Conservation (phyloP, 805 yeast species). For the Starmerella apicola region DNA sequence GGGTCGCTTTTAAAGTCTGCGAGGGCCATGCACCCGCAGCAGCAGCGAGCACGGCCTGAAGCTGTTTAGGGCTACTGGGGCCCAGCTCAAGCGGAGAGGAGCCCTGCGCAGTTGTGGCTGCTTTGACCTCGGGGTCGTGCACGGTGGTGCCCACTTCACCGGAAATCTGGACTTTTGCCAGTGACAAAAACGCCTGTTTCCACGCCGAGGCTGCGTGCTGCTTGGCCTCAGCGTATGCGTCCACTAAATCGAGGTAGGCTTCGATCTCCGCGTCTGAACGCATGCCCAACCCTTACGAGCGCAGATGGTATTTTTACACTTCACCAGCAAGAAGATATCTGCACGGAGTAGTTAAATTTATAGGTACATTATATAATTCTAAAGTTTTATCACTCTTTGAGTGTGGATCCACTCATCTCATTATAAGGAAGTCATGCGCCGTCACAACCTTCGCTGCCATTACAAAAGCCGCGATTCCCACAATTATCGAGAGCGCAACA, state of each 20-base stretch:
- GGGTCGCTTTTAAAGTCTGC: slow-evolving; percentile 30
- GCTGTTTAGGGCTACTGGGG: neutral
- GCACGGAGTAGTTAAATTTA: too few species aligned
- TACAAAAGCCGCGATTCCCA: too few species aligned
- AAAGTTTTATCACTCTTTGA: too few species aligned
- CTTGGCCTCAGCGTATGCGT: slow-evolving; percentile 10
- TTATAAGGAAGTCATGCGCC: too few species aligned
- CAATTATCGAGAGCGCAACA: too few species aligned
- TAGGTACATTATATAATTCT: too few species aligned
- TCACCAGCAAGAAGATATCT: too few species aligned
- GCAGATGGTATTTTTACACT: neutral
- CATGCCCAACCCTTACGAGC: slow-evolving; percentile 1
- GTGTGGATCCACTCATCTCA: too few species aligned
- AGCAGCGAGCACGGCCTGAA: slow-evolving; percentile 25
- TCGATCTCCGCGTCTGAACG: slow-evolving; percentile 13
- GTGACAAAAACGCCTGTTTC: slow-evolving; percentile 14
- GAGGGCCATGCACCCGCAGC: slow-evolving; percentile 39
- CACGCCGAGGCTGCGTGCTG: slow-evolving; percentile 8
- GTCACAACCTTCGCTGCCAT: too few species aligned
- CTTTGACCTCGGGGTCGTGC: slow-evolving; percentile 7
- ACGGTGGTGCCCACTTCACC: neutral
- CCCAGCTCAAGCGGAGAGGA: slow-evolving; percentile 26
- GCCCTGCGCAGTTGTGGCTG: slow-evolving; percentile 6
- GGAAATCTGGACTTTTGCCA: slow-evolving; percentile 9
- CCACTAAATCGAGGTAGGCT: slow-evolving; percentile 11